Evolutionary conservation across 192 early-diverging fungal species (phyloP), one percentile per base, ranked within the genome.

Genomic region (Helicostylum pulchrum): DNA sequence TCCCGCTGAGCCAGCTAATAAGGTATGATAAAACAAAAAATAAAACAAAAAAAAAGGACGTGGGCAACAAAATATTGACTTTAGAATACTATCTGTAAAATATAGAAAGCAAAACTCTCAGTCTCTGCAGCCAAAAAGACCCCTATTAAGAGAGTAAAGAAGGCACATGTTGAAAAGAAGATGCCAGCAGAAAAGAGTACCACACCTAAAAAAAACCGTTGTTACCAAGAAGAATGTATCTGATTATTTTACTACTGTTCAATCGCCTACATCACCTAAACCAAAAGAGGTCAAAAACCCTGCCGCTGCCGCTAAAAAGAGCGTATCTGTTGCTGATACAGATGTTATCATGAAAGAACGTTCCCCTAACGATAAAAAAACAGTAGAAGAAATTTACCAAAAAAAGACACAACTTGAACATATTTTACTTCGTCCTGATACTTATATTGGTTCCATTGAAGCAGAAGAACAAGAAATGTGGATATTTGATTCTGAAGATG

Each of bases 321-420:
- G 39, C 14, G 52, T 21, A 7, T 44, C 62, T 23, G 56, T 56
- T 43, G 50, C 8, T 31, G 26, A 7, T 56, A 19, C 52, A 46
- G 14, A n/a, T 8, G 43, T 39, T 46, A 32, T 26, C 42, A 44
- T 12, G 47, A 36, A 50, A 12, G 58, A 42, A 42, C n/a, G 1
- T 52, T 10, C 0, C 20, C 50, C 15, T 23, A 21, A 26, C 20
- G 57, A 34, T 39, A 15, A 70, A 0, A 39, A 77, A 55, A 81
- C 81, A 2, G 79, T 92, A 43, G 90, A 93, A 69, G 87, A 98
- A 65, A 94, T 92, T 20, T 99, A 97, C 76, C 91, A 97, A 72
- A 96, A 95, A 65, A 96, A 95, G 68, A 88, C 92, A 0, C 97
- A 94, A 39, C 66, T 97, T 19, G 95, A 99, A 76, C 95, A 99